Conservation (phyloP, 2,329 filamentous ascomycete species). For the Aureobasidium pullulans region DNA sequence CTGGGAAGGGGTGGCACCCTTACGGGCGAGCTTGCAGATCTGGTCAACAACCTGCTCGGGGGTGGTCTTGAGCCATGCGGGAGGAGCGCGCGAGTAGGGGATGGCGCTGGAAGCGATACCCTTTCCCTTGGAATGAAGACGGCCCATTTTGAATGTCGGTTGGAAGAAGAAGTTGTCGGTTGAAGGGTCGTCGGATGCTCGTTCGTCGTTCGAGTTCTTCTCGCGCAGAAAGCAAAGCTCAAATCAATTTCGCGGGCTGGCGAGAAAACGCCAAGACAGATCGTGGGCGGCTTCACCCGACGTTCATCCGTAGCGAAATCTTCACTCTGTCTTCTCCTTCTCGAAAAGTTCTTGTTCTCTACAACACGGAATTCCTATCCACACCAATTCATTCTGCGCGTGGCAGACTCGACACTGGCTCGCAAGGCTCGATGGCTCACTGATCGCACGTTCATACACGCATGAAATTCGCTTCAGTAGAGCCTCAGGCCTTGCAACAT, state of each 20-base stretch:
- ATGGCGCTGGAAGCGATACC: constrained; percentile 93
- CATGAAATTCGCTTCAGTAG: neutral
- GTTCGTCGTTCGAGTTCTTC: constrained; percentile 13
- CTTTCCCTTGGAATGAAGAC: constrained; percentile 99
- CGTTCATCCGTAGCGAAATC: constrained; percentile 7
- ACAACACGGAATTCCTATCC: neutral
- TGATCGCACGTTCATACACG: neutral
- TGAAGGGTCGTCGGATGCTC: constrained; percentile 13
- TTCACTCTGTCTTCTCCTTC: neutral
- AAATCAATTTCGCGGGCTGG: neutral
- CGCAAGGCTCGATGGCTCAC: neutral
- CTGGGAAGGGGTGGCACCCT: constrained; percentile 97
- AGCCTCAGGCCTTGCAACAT: neutral
- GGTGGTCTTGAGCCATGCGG: constrained; percentile 97
- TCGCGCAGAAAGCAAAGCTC: neutral
- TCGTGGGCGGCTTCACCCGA: constrained; percentile 1
- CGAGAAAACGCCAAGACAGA: neutral
- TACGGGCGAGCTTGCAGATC: constrained; percentile 98
- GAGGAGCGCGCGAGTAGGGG: constrained; percentile 90
- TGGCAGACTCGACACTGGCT: neutral
- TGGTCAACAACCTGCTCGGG: constrained; percentile 98
- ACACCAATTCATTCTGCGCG: neutral
- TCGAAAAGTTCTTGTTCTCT: neutral
- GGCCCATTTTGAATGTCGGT: constrained; percentile 64
- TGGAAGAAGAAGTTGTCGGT: constrained; percentile 10